Evolutionary conservation across 2,329 filamentous ascomycete species (phyloP).

Genomic region (Arthrinium phaeospermum): DNA sequence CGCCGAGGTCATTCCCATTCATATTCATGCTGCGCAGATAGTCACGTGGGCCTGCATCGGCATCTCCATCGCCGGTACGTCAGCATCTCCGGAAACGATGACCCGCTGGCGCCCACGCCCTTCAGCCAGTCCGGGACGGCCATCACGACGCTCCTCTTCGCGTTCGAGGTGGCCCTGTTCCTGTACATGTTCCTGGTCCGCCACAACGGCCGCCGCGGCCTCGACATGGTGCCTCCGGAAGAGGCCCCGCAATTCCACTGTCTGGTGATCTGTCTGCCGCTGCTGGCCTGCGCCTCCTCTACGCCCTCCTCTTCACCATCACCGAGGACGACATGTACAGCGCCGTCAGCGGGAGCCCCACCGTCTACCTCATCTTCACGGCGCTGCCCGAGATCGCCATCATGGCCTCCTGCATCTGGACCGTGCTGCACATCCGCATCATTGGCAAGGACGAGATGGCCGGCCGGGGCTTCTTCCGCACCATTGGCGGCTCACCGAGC

Average conservation of each 20-base stretch:
- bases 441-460: background rate
- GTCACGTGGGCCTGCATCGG: constrained; percentile 9
- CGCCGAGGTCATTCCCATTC: background rate
- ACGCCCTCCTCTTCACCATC: background rate
- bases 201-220: background rate
- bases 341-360: background rate
- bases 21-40: background rate
- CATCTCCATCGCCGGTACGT: background rate
- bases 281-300: constrained; percentile 11
- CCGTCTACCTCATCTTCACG: constrained; percentile 12
- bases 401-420: constrained; percentile 24
- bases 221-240: background rate
- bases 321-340: background rate
- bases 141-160: background rate
- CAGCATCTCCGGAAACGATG: background rate
- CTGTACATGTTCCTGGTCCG: background rate
- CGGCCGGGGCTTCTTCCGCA: background rate
- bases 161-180: background rate
- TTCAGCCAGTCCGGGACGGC: constrained; percentile 10
- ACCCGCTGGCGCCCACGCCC: constrained; percentile 2
- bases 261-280: background rate
- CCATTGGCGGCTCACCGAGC: background rate
- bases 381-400: constrained; percentile 25
- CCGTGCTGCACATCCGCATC: background rate
- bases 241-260: background rate